Evolutionary conservation across 1,284 basidiomycete species (phyloP).

Genomic region (Ganoderma lingzhi): DNA sequence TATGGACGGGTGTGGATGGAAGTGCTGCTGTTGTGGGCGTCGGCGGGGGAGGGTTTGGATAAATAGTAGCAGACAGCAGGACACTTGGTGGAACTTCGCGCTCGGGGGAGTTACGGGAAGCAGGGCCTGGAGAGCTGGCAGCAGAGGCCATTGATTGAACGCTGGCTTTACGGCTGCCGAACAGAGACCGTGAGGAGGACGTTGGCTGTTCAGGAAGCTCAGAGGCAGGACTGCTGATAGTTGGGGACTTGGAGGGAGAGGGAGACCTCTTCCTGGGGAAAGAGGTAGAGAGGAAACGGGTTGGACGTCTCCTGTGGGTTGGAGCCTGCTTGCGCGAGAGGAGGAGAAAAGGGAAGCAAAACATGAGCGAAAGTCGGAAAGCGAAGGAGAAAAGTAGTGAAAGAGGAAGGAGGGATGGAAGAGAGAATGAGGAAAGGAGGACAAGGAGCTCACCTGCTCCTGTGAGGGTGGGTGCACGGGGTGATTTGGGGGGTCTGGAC

Average conservation of each 20-base stretch:
- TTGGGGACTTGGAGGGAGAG: slow-evolving; percentile 34
- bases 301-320: slow-evolving; percentile 37
- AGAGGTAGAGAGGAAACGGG: slow-evolving; percentile 40
- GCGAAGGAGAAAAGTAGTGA: slow-evolving; percentile 20
- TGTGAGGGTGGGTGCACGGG: slow-evolving; percentile 20
- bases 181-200: slow-evolving; percentile 34
- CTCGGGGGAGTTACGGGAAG: slow-evolving; percentile 36
- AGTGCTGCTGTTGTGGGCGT: slow-evolving; percentile 17
- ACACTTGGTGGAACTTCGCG: slow-evolving; percentile 25
- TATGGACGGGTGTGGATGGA: slow-evolving; percentile 25
- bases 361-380: slow-evolving; percentile 9
- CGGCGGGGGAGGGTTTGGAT: slow-evolving; percentile 23
- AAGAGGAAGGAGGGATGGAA: slow-evolving; percentile 12
- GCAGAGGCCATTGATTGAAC: slow-evolving; percentile 30
- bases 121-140: slow-evolving; percentile 33
- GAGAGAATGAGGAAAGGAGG: slow-evolving; percentile 9
- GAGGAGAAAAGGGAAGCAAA: slow-evolving; percentile 13
- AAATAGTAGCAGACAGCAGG: slow-evolving; percentile 23
- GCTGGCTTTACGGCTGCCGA: slow-evolving; percentile 35
- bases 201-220: slow-evolving; percentile 25
- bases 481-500: slow-evolving; percentile 11
- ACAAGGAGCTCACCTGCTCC: slow-evolving; percentile 39
- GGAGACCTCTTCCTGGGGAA: slow-evolving; percentile 37
- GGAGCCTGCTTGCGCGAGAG: slow-evolving; percentile 32
- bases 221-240: slow-evolving; percentile 24